Conservation (phyloP, 1,284 basidiomycete genomes). For the Somion occarium region DNA sequence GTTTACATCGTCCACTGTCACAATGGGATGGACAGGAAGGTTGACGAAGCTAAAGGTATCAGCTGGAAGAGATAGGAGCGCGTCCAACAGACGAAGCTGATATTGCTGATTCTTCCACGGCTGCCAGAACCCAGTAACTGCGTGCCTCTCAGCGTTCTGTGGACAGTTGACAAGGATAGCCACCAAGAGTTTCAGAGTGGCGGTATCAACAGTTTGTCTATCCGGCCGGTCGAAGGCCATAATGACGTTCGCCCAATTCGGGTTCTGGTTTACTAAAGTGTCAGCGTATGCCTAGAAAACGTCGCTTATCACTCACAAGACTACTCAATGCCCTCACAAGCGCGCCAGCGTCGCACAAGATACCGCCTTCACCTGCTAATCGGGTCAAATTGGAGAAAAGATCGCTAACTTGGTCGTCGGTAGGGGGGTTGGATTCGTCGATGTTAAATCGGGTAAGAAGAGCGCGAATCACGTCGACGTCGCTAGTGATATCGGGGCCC, state of each 20-base stretch:
- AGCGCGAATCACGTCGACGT: constrained; percentile 63
- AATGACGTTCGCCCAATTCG: constrained; percentile 77
- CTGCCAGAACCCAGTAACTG: constrained; percentile 78
- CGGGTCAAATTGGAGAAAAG: constrained; percentile 62
- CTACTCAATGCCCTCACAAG: constrained; percentile 66
- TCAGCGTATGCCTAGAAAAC: constrained; percentile 12
- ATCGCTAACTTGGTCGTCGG: constrained; percentile 64
- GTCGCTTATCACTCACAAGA: constrained; percentile 48
- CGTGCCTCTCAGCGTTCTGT: constrained; percentile 65
- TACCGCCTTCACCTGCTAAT: constrained; percentile 63
- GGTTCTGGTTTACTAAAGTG: constrained; percentile 37
- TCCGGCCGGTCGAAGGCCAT: constrained; percentile 76
- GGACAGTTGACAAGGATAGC: constrained; percentile 73
- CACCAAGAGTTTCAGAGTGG: constrained; percentile 77
- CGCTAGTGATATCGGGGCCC: constrained; percentile 71
- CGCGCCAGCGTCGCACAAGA: constrained; percentile 72
- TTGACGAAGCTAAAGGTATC: constrained; percentile 91
- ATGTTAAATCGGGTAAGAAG: constrained; percentile 70
- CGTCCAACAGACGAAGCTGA: constrained; percentile 85
- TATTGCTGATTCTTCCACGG: constrained; percentile 83
- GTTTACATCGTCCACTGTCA: constrained; percentile 83
- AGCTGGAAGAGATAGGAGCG: constrained; percentile 80
- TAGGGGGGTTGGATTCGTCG: constrained; percentile 62
- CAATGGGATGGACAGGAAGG: constrained; percentile 75
- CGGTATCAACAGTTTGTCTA: constrained; percentile 76